Conservation (phyloP, 768 basidiomycete species). For the Gymnopilus dilepis region DNA sequence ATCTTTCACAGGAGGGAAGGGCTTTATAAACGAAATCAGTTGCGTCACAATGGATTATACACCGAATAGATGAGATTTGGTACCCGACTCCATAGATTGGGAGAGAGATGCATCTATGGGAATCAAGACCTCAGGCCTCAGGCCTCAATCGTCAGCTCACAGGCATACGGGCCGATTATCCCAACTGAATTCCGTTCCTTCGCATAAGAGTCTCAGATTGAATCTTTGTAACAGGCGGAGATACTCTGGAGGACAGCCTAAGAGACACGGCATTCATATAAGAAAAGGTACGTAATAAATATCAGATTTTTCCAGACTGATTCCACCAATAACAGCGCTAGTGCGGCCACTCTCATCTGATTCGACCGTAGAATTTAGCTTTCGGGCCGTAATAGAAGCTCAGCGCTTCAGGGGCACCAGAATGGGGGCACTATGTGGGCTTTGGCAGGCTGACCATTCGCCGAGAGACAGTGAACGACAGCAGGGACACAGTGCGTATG, state of each 20-base stretch:
- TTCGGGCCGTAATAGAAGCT: neutral
- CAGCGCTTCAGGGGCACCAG: conserved; percentile 8
- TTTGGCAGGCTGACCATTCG: neutral
- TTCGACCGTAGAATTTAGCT: neutral
- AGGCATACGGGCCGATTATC: neutral
- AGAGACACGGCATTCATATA: neutral
- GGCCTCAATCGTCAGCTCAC: neutral
- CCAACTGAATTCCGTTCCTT: neutral
- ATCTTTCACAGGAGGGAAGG: neutral
- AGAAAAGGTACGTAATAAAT: too few relatives aligned
- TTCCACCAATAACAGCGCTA: neutral
- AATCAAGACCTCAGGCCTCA: neutral
- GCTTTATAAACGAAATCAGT: neutral
- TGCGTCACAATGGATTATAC: too few relatives aligned
- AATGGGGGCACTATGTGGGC: neutral
- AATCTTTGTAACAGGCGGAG: neutral
- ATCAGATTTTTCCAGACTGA: neutral
- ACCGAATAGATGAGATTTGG: too few relatives aligned
- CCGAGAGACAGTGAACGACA: neutral
- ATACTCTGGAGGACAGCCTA: neutral
- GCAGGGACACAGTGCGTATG: neutral
- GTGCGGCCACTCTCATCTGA: neutral
- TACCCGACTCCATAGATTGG: neutral
- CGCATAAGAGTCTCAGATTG: neutral
- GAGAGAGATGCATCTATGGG: neutral